Evolutionary conservation across 495 filamentous ascomycete species (phyloP), one percentile per base, ranked within the genome.

Genomic region (Neurospora sp.): DNA sequence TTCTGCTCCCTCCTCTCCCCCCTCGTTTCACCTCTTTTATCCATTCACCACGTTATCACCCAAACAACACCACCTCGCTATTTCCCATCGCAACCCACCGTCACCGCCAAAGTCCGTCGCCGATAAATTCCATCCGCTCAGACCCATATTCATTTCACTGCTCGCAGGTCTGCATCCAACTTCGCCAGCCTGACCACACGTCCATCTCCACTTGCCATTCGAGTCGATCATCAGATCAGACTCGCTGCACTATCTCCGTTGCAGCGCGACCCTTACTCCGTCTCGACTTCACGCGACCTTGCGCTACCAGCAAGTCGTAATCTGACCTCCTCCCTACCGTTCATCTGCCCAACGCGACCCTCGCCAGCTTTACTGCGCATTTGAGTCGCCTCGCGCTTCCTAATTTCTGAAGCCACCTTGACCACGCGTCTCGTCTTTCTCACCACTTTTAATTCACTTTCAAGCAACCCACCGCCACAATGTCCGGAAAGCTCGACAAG

Each of bases 401-500:
- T 44, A 35, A 66, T 66, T 35, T 37, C 54, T 66, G 54, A 66
- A 66, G 54, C 54, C 54, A 66, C 12, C 54, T 35, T 66, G 54
- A 66, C 54, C 54, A 35, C 54, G 23, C 54, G 54, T 66, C 23
- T 54, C 69, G 72, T 66, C 70, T 69, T 44, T 69, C 70, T 73
- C 72, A 72, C 75, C 74, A 77, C 76, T 74, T 70, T 77, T 72
- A 71, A 73, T 72, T 69, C 46, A 75, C 69, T 27, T 71, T 44
- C 44, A 77, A 44, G 70, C 40, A 74, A 71, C 42, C 20, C 73
- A 75, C 72, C 76, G 78, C 82, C 84, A 90, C 76, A 72, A 97
- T 97, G 94, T 93, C 94, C 85, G 90, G 88, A 82, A 98, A 98
- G 85, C 90, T 99, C 76, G 93, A 98, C 82, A 89, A 94, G 86